These are phyloP conservation scores for Ascochyta koolunga DNA, from an alignment of 2,329 filamentous ascomycete genomes.

Conservation along the genomic window DNA sequence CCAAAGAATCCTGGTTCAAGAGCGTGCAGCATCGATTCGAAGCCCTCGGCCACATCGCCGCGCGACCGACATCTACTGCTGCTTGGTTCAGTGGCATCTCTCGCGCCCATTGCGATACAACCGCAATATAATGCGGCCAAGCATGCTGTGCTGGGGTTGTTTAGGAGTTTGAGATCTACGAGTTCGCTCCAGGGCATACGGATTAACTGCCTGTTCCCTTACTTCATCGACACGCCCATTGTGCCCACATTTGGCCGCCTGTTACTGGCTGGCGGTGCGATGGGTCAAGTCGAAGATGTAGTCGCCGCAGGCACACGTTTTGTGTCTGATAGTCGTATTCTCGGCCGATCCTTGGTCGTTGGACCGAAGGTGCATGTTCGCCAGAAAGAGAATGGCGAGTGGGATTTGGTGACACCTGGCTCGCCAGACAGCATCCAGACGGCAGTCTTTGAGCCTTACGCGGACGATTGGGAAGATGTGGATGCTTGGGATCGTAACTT, in stretches of 20 bases:
- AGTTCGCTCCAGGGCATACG: slow-evolving; percentile 60
- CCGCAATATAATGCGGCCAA: slow-evolving; percentile 67
- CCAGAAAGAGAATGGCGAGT: slow-evolving; percentile 47
- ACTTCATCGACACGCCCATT: slow-evolving; percentile 70
- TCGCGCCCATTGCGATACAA: slow-evolving; percentile 50
- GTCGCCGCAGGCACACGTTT: slow-evolving; percentile 68
- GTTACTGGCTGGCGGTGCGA: slow-evolving; percentile 62
- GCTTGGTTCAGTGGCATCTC: slow-evolving; percentile 66
- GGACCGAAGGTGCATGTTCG: slow-evolving; percentile 61
- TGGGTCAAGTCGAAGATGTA: slow-evolving; percentile 64
- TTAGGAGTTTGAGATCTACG: slow-evolving; percentile 62
- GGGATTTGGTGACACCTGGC: slow-evolving; percentile 34
- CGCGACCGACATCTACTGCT: slow-evolving; percentile 67
- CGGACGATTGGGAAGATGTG: slow-evolving; percentile 62
- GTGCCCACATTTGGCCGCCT: slow-evolving; percentile 55
- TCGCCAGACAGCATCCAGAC: slow-evolving; percentile 45
- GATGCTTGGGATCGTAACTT: slow-evolving; percentile 64
- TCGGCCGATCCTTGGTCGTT: slow-evolving; percentile 63
- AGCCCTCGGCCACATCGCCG: slow-evolving; percentile 31
- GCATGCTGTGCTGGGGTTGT: slow-evolving; percentile 70
- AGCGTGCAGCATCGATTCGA: slow-evolving; percentile 38
- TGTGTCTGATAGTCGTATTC: slow-evolving; percentile 63
- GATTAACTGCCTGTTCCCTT: slow-evolving; percentile 70
- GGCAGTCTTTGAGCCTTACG: slow-evolving; percentile 67
- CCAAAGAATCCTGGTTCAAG: slow-evolving; percentile 56